phyloP scores from a whole-genome alignment of 768 basidiomycete species.

The Phylloporus arenicola region DNA sequence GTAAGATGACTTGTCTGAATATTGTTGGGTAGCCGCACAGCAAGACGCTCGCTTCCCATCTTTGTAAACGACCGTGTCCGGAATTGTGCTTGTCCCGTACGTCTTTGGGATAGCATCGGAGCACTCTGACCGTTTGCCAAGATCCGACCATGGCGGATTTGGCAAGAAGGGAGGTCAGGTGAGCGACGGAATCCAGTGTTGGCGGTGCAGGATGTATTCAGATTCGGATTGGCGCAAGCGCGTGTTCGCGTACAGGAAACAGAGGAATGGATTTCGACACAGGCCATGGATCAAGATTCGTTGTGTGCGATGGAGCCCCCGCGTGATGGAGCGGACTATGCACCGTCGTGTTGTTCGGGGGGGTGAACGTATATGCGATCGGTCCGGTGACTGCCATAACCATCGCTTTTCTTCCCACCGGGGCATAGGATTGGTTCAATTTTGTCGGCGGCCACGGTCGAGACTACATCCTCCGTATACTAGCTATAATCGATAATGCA shows the following conservation, averaged over 20 bases:
- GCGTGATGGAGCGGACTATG: background rate
- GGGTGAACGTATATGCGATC: background rate
- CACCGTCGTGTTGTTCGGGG: background rate
- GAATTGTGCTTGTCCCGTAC: background rate
- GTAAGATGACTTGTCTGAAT: no score
- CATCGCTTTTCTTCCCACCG: background rate
- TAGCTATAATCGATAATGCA: background rate
- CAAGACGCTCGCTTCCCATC: conserved; percentile 4
- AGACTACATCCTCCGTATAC: background rate
- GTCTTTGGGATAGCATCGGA: background rate
- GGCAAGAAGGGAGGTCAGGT: background rate
- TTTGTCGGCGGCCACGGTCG: background rate
- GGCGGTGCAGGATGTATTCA: background rate
- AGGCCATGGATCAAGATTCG: background rate
- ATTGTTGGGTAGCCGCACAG: background rate
- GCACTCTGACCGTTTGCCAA: background rate
- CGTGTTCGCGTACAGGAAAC: background rate
- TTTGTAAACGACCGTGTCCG: background rate
- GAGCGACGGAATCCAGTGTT: background rate
- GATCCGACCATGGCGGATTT: conserved; percentile 1
- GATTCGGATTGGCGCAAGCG: background rate
- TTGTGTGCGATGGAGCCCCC: background rate
- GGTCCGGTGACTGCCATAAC: background rate
- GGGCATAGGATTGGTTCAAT: background rate
- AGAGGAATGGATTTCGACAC: background rate